Base-by-base conservation (phyloP, 2,329 filamentous ascomycete genomes). In the Colletotrichum sp. region DNA sequence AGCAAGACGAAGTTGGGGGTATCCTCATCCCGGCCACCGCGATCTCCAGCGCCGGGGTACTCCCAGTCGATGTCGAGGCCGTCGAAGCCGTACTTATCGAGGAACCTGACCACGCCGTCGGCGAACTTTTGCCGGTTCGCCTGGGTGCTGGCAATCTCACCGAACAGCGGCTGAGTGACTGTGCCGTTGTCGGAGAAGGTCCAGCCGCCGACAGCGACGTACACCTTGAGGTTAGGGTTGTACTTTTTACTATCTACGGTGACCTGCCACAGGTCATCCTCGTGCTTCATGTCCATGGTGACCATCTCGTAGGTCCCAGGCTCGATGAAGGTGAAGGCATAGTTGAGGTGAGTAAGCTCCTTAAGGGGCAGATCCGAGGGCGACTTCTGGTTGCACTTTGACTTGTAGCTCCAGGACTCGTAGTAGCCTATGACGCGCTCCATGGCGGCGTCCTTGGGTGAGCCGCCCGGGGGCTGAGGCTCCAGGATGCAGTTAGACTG, bases 21-120 rank as follows among this genome's bases (percentile, higher is more conserved):
- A 66, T 89, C 87, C 2, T 80, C 81, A 0, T 79, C 36, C 0
- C 71, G 76, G 2, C 88, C 88, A 7, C 79, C 79, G 7, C 86
- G 81, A 24, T 86, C 85, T 18, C 81, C 79, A 4, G 86, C 85
- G 1, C 81, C 83, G 7, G 70, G 70, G 14, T 75, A 80, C 61
- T 76, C 71, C 79, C 78, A 82, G 75, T 83, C 80, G 24, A 82
- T 59, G 63, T 82, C 80, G 6, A 82, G 68, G 3, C 82, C 82
- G 7, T 80, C 80, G 43, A 81, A 81, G 2, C 67, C 79, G 30
- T 82, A 81, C 0, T 78, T 69, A 1, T 67, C 52, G 64, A 81
- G 77, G 1, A 79, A 79, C 0, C 39, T 70, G 64, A 77, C 52
- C 2, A 81, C 66, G 18, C 70, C 75, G 28, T 68, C 66, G 63